Base-by-base conservation (phyloP, 345 rosid genomes). In the Eucalyptus pauciflora region DNA sequence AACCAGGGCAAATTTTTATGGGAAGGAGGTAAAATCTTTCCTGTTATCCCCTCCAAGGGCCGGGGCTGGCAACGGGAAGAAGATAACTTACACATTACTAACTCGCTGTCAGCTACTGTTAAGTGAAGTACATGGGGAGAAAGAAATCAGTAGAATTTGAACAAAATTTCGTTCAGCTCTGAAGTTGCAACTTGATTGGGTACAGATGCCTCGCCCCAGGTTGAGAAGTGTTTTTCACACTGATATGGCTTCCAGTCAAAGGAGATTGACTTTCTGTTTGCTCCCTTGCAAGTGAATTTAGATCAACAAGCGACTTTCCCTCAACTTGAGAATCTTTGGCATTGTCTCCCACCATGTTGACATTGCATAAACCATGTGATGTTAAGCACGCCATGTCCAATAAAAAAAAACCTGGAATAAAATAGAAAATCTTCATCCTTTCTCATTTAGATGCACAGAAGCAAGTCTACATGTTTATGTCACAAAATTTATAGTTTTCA, bases 241-340 rank as follows among this genome's bases (percentile, higher is more conserved):
- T 5, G 64, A 58, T 58, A 58, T 58, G n/a, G 60, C 60, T 54
- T 20, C 27, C 1, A 22, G 62, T 12, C 67, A 27, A 60, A 60
- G 69, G 31, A 60, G 69, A 24, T 60, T 60, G 64, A 58, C 64
- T 58, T 58, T 58, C 25, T 12, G 81, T 52, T 51, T 52, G 86
- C 45, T 91, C 92, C 43, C 49, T 83, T 20, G 87, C 60, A 64
- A 79, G 69, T 86, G 88, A 50, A 49, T 88, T 90, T 67, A 91
- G 88, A 85, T 85, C 85, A 87, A 54, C 89, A 88, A 86, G 88
- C 88, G 87, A 88, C 81, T 88, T 91, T 87, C 52, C 52, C 52
- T 50, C 52, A 50, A 50, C 52, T 15, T 15, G 52, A 50, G 52
- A 50, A 50, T 50, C 52, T 15, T 50, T 50, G 7, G 52, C 52